Base-by-base conservation (phyloP, 257 asterid species). In the Apocynum venetum region DNA sequence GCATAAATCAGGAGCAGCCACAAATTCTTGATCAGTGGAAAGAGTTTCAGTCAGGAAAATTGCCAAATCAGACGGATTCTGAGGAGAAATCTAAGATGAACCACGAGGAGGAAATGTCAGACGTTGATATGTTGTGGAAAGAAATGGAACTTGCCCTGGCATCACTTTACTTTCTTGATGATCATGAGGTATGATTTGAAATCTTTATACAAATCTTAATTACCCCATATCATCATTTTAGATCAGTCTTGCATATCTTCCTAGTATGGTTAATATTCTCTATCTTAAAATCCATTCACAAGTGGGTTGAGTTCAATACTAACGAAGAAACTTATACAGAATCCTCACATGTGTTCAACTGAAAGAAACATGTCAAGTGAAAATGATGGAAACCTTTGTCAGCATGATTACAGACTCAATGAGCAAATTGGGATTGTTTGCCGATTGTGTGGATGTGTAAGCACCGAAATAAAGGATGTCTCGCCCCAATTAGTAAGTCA, bases 141-240 rank as follows among this genome's bases (percentile, higher is more conserved):
- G 99, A 93, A 83, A 93, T 96, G 98, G 98, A 93, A 78, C 85
- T 93, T 7, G 98, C 98, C 46, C 67, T 96, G 77, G 99, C 97
- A 14, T 91, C 99, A 4, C 89, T 87, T 88, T 91, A 88, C 79
- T 86, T 93, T 40, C 87, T 88, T 19, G 97, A 96, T n/a, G 93
- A 88, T 47, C 83, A 71, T 66, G 97, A 90, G 97, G 99, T 93
- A 84, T 36, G 71, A 14, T 20, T 75, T 56, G 40, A 11, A 40
- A 31, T 76, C 49, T 38, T 47, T 77, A 10, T 69, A 17, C 56
- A 36, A 56, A 44, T 15, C 43, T 52, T 38, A 17, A 43, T 19
- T 68, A 38, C 15, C 15, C 11, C 43, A 12, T 6, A 17, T 53
- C 6, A 6, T 36, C n/a, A 38, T 17, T 73, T 13, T 17, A 52